phyloP scores from a whole-genome alignment of 202 grass and related monocot species.

The Tripidium arundinaceum region DNA sequence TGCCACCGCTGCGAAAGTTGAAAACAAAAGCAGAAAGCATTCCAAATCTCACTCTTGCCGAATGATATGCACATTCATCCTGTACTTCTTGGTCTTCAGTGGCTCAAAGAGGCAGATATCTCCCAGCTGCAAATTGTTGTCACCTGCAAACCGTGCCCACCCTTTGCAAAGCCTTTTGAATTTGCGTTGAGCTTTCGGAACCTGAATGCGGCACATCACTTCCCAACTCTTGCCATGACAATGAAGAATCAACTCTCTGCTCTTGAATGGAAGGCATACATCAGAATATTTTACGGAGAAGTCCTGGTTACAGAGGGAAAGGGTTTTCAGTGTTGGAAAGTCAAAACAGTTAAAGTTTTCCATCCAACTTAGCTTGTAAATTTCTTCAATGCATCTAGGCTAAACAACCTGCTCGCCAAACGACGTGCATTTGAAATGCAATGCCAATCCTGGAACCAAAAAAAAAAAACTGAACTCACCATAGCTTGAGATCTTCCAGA shows the following conservation, averaged over 20 bases:
- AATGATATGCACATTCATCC: conserved; percentile 9
- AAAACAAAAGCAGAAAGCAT: neutral
- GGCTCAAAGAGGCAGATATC: conserved; percentile 34
- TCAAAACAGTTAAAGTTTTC: neutral
- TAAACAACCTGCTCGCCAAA: neutral
- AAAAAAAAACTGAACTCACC: conserved; percentile 13
- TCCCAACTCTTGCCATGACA: neutral
- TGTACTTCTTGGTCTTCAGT: neutral
- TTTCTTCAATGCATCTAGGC: neutral
- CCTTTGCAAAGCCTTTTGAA: neutral
- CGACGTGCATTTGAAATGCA: neutral
- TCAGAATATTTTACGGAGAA: neutral
- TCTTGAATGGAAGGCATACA: neutral
- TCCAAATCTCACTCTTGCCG: neutral
- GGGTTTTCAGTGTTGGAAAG: neutral
- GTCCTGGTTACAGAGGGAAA: neutral
- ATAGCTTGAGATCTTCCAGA: neutral
- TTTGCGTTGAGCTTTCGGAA: neutral
- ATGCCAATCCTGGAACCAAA: neutral
- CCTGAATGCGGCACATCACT: neutral
- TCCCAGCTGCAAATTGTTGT: conserved; percentile 14
- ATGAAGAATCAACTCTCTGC: neutral
- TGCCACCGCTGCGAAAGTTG: too few species aligned
- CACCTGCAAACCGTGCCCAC: conserved; percentile 1
- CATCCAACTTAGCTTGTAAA: too few species aligned